phyloP scores from a whole-genome alignment of 164 flowering plant species.

The Kingdonia uniflora region DNA sequence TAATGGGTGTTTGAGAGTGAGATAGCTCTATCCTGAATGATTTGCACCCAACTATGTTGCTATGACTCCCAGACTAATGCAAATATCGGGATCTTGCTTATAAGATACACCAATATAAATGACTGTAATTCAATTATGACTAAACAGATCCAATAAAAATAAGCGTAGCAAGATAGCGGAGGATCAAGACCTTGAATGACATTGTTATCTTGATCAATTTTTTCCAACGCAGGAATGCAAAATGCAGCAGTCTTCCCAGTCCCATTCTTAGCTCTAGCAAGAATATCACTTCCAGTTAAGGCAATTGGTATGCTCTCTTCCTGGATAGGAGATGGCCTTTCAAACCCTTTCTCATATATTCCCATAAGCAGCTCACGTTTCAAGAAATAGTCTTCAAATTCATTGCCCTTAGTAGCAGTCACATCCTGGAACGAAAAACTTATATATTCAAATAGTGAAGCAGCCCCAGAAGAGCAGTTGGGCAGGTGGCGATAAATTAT shows the following conservation, averaged over 20 bases:
- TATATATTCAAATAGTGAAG: no score
- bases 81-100: no score
- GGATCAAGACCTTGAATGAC: constrained; percentile 77
- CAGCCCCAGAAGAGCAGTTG: no score
- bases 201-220: constrained; percentile 90
- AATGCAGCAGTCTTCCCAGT: constrained; percentile 99
- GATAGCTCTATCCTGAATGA: no score
- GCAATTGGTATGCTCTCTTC: constrained; percentile 99
- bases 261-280: constrained; percentile 98
- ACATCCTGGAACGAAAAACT: constrained; percentile 64
- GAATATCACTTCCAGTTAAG: constrained; percentile 95
- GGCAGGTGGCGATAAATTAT: no score
- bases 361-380: constrained; percentile 98
- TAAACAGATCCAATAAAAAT: not conserved
- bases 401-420: constrained; percentile 99
- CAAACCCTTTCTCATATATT: constrained; percentile 98
- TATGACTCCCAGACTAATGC: no score
- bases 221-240: constrained; percentile 96
- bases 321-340: constrained; percentile 96
- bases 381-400: constrained; percentile 94
- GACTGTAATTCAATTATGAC: no score
- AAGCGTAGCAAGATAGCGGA: not conserved
- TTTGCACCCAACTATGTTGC: no score
- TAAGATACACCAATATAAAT: no score
- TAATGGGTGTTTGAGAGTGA: no score